Percentiles rank a stretch among this genome's conserved stretches.
These are phyloP conservation scores for Draba incana DNA, from an alignment of 345 rosid species.

Conservation along the genomic window DNA sequence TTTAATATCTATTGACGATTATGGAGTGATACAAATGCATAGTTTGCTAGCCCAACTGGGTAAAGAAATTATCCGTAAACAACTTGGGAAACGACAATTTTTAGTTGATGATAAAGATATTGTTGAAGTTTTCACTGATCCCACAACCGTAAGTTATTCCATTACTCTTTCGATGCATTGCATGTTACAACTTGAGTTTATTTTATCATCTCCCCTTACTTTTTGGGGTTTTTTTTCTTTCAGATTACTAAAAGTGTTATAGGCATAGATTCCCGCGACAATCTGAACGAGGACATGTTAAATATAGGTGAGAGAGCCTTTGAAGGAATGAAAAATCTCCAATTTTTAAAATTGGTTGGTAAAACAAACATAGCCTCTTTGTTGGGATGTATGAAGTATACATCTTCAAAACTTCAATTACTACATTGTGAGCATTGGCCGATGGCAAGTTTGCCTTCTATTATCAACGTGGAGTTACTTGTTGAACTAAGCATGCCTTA, in stretches of 20 bases:
- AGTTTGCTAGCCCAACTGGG: conserved; percentile 39
- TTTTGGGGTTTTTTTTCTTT: not conserved
- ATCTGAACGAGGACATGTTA: not conserved
- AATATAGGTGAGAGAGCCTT: not conserved
- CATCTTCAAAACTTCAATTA: conserved; percentile 11
- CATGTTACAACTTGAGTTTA: not conserved
- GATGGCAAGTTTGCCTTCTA: conserved; percentile 1
- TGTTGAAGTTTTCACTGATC: conserved; percentile 13
- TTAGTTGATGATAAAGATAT: conserved; percentile 28
- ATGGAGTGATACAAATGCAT: conserved; percentile 11
- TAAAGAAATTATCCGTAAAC: conserved; percentile 16
- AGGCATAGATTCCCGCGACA: not conserved
- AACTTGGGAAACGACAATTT: conserved; percentile 31
- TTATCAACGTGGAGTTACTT: not conserved
- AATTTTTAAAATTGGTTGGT: not conserved
- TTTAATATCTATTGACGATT: conserved; percentile 17
- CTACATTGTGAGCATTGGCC: conserved; percentile 17
- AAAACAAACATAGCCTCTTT: too few relatives aligned
- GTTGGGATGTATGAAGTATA: not conserved
- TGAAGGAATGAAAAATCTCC: conserved; percentile 27
- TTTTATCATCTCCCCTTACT: not conserved
- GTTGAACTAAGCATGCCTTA: not conserved
- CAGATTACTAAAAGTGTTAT: conserved; percentile 26
- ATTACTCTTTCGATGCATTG: not conserved
- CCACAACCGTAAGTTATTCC: conserved; percentile 12